Percentiles rank a stretch among this genome's conserved stretches.
Evolutionary conservation across 148 eudicot species (phyloP).

Genomic region (Euryodendron excelsum): DNA sequence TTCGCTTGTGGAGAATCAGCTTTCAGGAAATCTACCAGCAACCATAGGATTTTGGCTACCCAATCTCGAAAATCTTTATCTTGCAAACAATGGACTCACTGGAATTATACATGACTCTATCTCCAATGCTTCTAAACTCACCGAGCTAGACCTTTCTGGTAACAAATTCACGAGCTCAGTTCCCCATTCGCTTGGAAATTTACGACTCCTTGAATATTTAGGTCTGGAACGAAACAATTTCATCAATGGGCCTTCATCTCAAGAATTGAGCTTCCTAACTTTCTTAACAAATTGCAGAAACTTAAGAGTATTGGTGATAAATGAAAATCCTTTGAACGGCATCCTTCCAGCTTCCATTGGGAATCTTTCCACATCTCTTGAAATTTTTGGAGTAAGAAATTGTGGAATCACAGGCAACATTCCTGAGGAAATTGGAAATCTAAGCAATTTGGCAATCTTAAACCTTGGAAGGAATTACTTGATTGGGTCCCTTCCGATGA

Average conservation of each 20-base stretch:
- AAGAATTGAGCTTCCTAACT: slow-evolving; percentile 12
- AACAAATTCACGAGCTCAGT: not conserved
- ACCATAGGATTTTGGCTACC: not conserved
- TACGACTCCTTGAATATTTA: not conserved
- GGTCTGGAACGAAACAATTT: not conserved
- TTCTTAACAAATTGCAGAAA: slow-evolving; percentile 24
- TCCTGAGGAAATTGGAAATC: not conserved
- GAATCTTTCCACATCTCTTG: not conserved
- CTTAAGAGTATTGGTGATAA: no score
- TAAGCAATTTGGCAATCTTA: not conserved
- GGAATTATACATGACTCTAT: slow-evolving; percentile 10
- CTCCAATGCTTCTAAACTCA: slow-evolving; percentile 14
- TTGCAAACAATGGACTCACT: not conserved
- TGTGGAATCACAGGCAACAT: not conserved
- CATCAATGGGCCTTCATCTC: not conserved
- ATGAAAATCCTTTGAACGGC: no score
- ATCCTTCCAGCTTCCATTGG: not conserved
- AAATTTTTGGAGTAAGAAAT: not conserved
- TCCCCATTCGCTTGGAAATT: not conserved
- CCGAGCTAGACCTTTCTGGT: not conserved
- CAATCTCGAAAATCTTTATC: not conserved
- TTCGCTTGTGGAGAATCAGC: not conserved
- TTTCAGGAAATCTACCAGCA: slow-evolving; percentile 9
- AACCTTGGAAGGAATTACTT: not conserved
- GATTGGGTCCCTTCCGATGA: not conserved